Conservation (phyloP, 345 rosid genomes). For the Brassica juncea region DNA sequence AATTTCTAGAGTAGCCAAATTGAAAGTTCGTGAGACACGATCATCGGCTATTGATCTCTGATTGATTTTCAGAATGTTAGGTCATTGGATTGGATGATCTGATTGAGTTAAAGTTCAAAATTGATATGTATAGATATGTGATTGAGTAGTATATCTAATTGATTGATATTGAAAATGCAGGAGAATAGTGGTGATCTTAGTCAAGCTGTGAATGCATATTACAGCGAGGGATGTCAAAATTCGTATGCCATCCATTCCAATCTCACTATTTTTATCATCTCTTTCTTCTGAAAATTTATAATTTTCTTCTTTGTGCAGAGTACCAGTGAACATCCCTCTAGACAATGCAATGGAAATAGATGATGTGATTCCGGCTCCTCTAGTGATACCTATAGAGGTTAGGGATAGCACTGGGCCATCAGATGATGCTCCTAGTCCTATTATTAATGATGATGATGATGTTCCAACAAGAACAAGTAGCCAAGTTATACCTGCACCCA, state of each 20-base stretch:
- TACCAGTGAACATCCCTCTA: constrained; percentile 45
- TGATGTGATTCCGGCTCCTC: constrained; percentile 60
- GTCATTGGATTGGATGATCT: constrained; percentile 8
- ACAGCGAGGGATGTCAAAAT: constrained; percentile 77
- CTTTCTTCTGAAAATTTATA: not conserved
- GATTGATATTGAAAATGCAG: constrained; percentile 38
- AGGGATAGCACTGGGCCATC: constrained; percentile 62
- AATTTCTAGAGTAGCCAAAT: constrained; percentile 15
- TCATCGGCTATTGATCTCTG: not conserved
- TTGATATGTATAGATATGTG: not conserved
- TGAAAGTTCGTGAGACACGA: not conserved
- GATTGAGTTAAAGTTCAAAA: not conserved
- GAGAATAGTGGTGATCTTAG: constrained; percentile 88
- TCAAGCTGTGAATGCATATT: constrained; percentile 91
- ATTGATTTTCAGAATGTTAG: not conserved
- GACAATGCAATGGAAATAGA: constrained; percentile 89
- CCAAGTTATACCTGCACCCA: constrained; percentile 42
- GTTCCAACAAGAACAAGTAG: constrained; percentile 37
- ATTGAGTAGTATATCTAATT: not conserved
- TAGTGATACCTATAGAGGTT: constrained; percentile 73
- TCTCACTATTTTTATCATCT: not conserved
- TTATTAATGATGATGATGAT: not conserved
- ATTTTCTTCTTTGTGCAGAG: constrained; percentile 33
- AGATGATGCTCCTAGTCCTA: constrained; percentile 15
- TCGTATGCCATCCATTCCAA: constrained; percentile 38